Evolutionary conservation across 306 rosid species (phyloP).

Genomic region (Inga laurina): DNA sequence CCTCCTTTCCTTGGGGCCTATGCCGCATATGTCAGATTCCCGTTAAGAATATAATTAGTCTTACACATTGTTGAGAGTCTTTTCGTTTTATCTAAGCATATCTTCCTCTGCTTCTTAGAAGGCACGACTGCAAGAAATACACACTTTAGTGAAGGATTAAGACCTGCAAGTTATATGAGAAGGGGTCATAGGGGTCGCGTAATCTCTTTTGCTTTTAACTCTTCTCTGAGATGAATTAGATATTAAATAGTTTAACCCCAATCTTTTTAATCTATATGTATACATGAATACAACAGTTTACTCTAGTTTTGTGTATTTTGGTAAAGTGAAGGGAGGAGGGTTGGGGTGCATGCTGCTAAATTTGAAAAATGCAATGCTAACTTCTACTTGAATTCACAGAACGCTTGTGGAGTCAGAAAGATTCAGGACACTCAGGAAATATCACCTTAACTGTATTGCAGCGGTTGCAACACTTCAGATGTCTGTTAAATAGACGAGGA

Average conservation of each 20-base stretch:
- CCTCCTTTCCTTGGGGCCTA: background rate
- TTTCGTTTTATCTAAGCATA: constrained; percentile 5
- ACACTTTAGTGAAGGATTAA: background rate
- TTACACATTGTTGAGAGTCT: background rate
- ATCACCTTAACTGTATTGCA: constrained; percentile 51
- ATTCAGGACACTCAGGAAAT: constrained; percentile 41
- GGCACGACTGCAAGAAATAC: background rate
- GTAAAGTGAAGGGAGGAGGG: constrained; percentile 4
- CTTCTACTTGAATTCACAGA: constrained; percentile 45
- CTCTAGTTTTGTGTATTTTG: background rate
- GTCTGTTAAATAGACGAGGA: constrained; percentile 82
- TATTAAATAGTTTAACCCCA: background rate
- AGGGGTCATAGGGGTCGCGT: background rate
- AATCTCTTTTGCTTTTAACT: background rate
- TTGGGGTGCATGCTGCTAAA: background rate
- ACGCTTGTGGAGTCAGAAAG: constrained; percentile 84
- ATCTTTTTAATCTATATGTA: background rate
- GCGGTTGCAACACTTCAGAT: constrained; percentile 76
- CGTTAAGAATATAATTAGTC: background rate
- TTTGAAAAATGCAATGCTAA: constrained; percentile 27
- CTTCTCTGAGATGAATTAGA: background rate
- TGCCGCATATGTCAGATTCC: background rate
- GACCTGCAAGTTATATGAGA: background rate
- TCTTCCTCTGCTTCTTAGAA: constrained; percentile 7
- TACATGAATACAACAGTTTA: background rate